Percentiles rank a stretch among this genome's conserved stretches.
These are phyloP conservation scores for Phalaenopsis equestris DNA, from an alignment of 106 monocot species.

Conservation along the genomic window DNA sequence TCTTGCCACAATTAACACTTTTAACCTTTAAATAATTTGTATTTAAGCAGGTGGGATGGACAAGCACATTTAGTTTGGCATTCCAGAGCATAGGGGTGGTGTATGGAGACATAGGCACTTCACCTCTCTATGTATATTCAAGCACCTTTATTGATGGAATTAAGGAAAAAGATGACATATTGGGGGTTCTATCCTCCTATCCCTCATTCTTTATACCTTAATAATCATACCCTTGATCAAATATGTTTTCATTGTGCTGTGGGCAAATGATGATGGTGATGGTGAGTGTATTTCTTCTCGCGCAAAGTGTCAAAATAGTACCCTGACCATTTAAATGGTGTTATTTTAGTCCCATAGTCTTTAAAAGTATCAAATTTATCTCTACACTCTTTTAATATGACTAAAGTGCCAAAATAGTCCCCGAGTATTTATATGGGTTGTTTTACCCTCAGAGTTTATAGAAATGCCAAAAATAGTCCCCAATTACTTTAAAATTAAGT, in stretches of 20 bases:
- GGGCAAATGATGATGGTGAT: constrained; percentile 57
- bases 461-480: too few relatives aligned
- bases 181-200: constrained; percentile 57
- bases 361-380: too few relatives aligned
- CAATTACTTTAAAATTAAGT: too few relatives aligned
- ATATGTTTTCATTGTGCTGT: constrained; percentile 47
- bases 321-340: too few relatives aligned
- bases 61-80: constrained; percentile 30
- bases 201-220: constrained; percentile 57
- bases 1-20: background rate
- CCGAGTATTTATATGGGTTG: too few relatives aligned
- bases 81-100: constrained; percentile 61
- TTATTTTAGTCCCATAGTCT: too few relatives aligned
- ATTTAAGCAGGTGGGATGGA: constrained; percentile 22
- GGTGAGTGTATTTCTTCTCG: constrained; percentile 12
- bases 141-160: constrained; percentile 52
- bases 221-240: constrained; percentile 40
- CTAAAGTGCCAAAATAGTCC: too few relatives aligned
- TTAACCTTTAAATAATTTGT: background rate
- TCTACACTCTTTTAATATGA: too few relatives aligned
- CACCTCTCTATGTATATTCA: constrained; percentile 50
- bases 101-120: constrained; percentile 67
- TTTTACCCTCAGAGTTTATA: too few relatives aligned
- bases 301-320: background rate
- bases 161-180: constrained; percentile 40